phyloP scores from a whole-genome alignment of 208 protist species.

The Trypanosoma rangeli region DNA sequence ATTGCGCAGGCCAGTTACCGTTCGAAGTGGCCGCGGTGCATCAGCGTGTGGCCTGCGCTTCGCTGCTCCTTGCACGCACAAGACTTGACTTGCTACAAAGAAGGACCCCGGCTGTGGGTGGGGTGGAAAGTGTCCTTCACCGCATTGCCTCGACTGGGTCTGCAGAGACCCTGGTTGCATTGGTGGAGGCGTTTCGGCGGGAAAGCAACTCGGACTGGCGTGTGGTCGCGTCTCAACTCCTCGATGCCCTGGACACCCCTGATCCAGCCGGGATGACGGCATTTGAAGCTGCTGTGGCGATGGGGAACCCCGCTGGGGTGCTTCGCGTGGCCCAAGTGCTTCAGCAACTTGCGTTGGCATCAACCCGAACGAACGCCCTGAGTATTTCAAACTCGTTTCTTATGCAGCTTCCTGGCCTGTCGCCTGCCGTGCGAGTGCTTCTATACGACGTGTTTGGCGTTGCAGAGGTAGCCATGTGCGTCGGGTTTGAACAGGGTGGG shows the following conservation, averaged over 20 bases:
- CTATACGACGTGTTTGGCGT: conserved; percentile 78
- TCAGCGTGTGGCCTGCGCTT: conserved; percentile 44
- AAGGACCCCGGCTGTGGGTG: background rate
- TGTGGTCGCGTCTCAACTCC: conserved; percentile 35
- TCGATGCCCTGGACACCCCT: conserved; percentile 39
- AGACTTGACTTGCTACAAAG: conserved; percentile 11
- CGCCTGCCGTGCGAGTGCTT: conserved; percentile 63
- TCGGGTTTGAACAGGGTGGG: conserved; percentile 40
- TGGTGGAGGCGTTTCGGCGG: conserved; percentile 42
- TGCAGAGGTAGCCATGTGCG: conserved; percentile 38
- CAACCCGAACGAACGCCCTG: conserved; percentile 8
- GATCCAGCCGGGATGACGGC: conserved; percentile 56
- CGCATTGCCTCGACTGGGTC: conserved; percentile 46
- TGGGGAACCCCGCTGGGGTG: conserved; percentile 54
- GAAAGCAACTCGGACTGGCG: conserved; percentile 18
- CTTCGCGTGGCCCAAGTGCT: conserved; percentile 61
- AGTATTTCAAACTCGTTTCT: conserved; percentile 37
- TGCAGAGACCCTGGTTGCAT: conserved; percentile 41
- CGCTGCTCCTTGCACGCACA: conserved; percentile 57
- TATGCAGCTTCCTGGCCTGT: conserved; percentile 48
- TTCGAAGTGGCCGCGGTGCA: conserved; percentile 66
- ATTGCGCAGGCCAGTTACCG: conserved; percentile 43
- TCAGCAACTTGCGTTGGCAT: conserved; percentile 34
- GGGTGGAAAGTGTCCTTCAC: conserved; percentile 29
- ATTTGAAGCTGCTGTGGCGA: conserved; percentile 69